phyloP scores from a whole-genome alignment of 768 basidiomycete species.

The Clavulina sp. region DNA sequence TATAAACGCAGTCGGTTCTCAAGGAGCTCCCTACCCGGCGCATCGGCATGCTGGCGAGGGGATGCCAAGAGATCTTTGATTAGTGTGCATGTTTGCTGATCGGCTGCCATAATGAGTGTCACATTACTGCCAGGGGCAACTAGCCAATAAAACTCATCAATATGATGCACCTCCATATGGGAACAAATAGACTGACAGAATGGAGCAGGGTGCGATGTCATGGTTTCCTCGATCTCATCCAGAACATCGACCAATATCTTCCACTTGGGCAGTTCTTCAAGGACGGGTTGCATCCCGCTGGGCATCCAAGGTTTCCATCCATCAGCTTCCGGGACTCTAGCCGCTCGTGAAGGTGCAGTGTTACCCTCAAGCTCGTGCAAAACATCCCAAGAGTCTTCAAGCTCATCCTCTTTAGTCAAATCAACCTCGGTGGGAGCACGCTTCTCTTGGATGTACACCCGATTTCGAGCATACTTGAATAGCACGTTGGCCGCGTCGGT shows the following conservation, averaged over 20 bases:
- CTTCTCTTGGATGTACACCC: slow-evolving; percentile 45
- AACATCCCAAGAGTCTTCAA: slow-evolving; percentile 58
- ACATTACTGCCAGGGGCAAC: slow-evolving; percentile 43
- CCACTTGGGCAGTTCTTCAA: slow-evolving; percentile 97
- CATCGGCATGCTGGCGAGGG: slow-evolving; percentile 31
- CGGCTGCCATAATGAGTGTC: slow-evolving; percentile 77
- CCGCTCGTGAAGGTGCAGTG: background rate
- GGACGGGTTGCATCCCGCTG: slow-evolving; percentile 58
- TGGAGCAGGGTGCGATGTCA: slow-evolving; percentile 19
- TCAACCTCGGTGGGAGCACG: slow-evolving; percentile 13
- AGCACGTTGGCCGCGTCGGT: slow-evolving; percentile 83
- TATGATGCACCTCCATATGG: background rate
- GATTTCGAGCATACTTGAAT: slow-evolving; percentile 56
- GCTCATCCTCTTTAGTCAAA: slow-evolving; percentile 25
- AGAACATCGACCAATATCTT: slow-evolving; percentile 64
- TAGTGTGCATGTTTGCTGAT: slow-evolving; percentile 52
- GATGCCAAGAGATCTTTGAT: slow-evolving; percentile 64
- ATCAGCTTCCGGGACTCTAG: background rate
- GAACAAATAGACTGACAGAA: slow-evolving; percentile 12
- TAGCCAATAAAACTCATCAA: slow-evolving; percentile 6
- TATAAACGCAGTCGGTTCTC: slow-evolving; percentile 51
- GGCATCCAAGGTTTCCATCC: slow-evolving; percentile 40
- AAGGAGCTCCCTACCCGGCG: slow-evolving; percentile 63
- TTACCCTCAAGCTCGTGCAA: slow-evolving; percentile 42
- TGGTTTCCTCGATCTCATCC: slow-evolving; percentile 79